Conservation (phyloP, 176 grass and related monocot genomes). For the Lolium multiflorum region DNA sequence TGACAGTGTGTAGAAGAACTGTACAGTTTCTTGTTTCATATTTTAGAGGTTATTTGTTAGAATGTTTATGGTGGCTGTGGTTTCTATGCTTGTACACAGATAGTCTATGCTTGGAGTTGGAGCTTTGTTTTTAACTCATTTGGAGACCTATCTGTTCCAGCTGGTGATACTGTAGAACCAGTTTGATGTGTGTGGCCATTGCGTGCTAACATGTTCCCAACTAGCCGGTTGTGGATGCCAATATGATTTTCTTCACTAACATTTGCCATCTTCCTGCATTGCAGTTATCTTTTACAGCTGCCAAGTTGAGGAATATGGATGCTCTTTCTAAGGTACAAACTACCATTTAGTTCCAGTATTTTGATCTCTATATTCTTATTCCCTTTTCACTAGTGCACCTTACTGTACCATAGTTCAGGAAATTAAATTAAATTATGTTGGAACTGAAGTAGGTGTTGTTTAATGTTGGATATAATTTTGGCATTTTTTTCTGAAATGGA, state of each 20-base stretch:
- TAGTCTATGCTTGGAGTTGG: neutral
- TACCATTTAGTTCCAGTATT: slow-evolving; percentile 7
- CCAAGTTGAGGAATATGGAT: slow-evolving; percentile 73
- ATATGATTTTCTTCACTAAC: slow-evolving; percentile 33
- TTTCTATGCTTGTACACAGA: neutral
- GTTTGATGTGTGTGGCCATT: neutral
- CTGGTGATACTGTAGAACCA: neutral
- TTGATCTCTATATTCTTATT: slow-evolving; percentile 22
- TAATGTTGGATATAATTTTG: slow-evolving; percentile 21
- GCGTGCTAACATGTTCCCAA: slow-evolving; percentile 23
- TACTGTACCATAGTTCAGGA: neutral
- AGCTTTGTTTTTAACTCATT: neutral
- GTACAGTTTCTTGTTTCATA: slow-evolving; percentile 7
- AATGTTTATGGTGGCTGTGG: too few species aligned
- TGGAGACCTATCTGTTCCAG: slow-evolving; percentile 1
- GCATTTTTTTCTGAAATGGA: neutral
- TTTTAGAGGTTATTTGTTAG: too few species aligned
- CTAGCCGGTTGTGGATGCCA: slow-evolving; percentile 6
- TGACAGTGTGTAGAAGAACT: neutral
- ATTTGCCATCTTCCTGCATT: slow-evolving; percentile 32
- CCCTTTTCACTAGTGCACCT: neutral
- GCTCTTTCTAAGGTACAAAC: slow-evolving; percentile 78
- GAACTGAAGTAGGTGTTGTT: neutral
- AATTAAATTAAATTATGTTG: neutral
- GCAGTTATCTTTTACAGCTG: slow-evolving; percentile 89